phyloP scores from a whole-genome alignment of 1,284 basidiomycete species.

The Heterobasidion parviporum region DNA sequence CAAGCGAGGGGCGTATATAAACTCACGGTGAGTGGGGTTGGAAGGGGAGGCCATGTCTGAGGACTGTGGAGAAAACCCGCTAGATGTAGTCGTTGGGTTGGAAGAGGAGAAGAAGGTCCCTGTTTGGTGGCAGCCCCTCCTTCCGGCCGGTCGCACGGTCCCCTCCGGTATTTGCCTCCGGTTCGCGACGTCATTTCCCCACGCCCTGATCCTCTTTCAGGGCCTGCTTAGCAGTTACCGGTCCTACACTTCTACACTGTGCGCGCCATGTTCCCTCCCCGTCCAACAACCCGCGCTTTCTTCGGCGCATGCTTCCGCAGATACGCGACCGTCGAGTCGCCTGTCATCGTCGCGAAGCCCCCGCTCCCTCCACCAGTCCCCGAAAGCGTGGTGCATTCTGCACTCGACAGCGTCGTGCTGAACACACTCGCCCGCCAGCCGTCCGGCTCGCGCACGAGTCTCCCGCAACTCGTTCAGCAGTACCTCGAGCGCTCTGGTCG shows the following conservation, averaged over 20 bases:
- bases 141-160: not conserved
- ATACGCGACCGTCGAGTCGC: slow-evolving; percentile 7
- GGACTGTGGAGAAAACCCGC: not conserved
- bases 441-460: slow-evolving; percentile 4
- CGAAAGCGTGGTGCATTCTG: not conserved
- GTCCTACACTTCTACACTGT: not conserved
- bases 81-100: not conserved
- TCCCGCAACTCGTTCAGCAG: slow-evolving; percentile 10
- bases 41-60: slow-evolving; percentile 1
- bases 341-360: slow-evolving; percentile 9
- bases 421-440: slow-evolving; percentile 6
- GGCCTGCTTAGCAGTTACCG: not conserved
- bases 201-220: not conserved
- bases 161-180: not conserved
- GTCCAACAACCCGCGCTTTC: not conserved
- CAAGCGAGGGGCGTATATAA: not conserved
- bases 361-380: slow-evolving; percentile 4
- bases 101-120: not conserved
- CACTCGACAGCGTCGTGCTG: slow-evolving; percentile 8
- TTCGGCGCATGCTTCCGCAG: not conserved
- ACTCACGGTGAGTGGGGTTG: not conserved
- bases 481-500: slow-evolving; percentile 26
- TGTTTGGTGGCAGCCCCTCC: not conserved
- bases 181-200: not conserved
- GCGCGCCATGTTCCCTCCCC: not conserved